Base-by-base conservation (phyloP, 768 basidiomycete species). In the Amanita polypyramis region DNA sequence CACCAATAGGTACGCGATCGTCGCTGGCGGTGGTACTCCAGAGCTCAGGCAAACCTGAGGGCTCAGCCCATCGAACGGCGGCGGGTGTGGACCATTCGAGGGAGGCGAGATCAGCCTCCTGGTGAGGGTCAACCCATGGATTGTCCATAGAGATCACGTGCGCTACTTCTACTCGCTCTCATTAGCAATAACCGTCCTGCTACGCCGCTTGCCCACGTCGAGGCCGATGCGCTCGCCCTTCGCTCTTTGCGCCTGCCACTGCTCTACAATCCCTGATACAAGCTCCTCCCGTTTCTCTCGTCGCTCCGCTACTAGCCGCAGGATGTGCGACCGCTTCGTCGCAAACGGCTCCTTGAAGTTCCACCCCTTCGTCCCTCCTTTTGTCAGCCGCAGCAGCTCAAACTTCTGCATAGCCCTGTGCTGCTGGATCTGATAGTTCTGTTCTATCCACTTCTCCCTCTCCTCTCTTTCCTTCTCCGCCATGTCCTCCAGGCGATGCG, bases 401-500 rank as follows among this genome's bases (percentile, higher is more conserved):
- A 65, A 62, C 52, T 66, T 72, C 45, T 62, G 60, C 38, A 64
- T 30, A 11, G 62, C 56, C 41, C 70, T 61, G 7, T 56, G 62
- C 50, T 65, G 43, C 56, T 70, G 61, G 54, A 77, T 61, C 58
- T 63, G 65, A 62, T 87, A 87, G 50, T 74, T 68, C 12, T 76
- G 66, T 57, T 88, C 79, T 38, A 91, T 56, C 73, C 73, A 79
- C 37, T 76, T 68, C 63, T 80, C 70, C 20, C 82, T 70, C 54
- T 70, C 66, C 56, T 66, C 62, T 51, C 76, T 70, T 52, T 80
- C 74, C 42, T 70, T 64, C n/a, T 55, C 58, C 10, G 67, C 54
- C 83, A 95, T 86, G 61, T 91, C 91, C 58, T 86, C 88, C 51
- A 81, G 51, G 39, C 83, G 77, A 46, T 76, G 77, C 0, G 93